phyloP scores from a whole-genome alignment of 495 filamentous ascomycete species.

The Arthonia radiata region DNA sequence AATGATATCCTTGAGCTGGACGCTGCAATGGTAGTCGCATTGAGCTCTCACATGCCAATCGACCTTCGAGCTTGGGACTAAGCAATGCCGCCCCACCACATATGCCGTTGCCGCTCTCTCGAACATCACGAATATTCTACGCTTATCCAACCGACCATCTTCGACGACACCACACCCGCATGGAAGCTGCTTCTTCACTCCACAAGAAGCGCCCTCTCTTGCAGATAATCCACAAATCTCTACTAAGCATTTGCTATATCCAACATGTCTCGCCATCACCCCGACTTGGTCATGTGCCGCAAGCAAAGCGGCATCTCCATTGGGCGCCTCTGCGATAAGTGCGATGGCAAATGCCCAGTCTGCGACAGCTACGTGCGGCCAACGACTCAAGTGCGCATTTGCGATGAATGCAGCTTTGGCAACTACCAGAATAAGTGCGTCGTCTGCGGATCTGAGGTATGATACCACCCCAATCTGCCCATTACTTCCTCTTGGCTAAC shows the following conservation, averaged over 20 bases:
- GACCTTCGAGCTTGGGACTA: too few relatives aligned
- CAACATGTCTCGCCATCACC: conserved; percentile 53
- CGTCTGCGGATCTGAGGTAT: conserved; percentile 75
- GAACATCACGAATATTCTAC: too few relatives aligned
- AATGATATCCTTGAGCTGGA: too few relatives aligned
- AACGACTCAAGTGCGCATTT: conserved; percentile 91
- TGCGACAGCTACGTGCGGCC: conserved; percentile 98
- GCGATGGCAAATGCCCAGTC: conserved; percentile 96
- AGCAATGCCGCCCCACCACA: too few relatives aligned
- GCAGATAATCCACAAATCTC: too few relatives aligned
- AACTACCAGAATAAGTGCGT: conserved; percentile 99
- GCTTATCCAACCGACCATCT: too few relatives aligned
- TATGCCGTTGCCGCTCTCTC: too few relatives aligned
- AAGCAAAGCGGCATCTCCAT: conserved; percentile 96
- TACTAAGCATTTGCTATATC: not conserved
- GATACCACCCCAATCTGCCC: conserved; percentile 2
- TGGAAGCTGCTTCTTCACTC: too few relatives aligned
- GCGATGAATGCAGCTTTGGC: conserved; percentile 96
- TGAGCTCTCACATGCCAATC: too few relatives aligned
- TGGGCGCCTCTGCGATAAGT: conserved; percentile 98
- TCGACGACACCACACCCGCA: too few relatives aligned
- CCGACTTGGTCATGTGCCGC: conserved; percentile 98
- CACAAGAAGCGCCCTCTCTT: too few relatives aligned
- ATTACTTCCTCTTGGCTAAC: not conserved
- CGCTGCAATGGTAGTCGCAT: too few relatives aligned